Percentiles rank a stretch among this genome's conserved stretches.
Conservation (phyloP, 768 basidiomycete genomes). For the Xanthoconium purpureum region DNA sequence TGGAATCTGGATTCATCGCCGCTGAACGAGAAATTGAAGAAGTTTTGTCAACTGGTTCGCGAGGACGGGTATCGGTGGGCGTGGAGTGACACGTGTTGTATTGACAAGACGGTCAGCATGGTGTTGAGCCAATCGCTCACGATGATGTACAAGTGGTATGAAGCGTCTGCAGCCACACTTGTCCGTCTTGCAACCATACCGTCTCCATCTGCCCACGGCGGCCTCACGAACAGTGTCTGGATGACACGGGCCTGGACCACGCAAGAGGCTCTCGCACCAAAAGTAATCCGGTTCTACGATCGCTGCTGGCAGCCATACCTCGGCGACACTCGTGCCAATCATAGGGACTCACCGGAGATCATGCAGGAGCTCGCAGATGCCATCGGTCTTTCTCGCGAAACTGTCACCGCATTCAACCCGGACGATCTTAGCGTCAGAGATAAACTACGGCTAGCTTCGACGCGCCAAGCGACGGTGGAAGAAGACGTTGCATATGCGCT, state of each 20-base stretch:
- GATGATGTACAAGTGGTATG: neutral
- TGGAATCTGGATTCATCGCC: neutral
- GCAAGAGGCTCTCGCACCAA: neutral
- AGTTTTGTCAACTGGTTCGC: neutral
- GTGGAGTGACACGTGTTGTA: too few species aligned
- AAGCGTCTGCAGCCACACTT: neutral
- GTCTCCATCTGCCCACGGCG: neutral
- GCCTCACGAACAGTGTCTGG: neutral
- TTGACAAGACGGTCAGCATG: neutral
- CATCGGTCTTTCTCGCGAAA: neutral
- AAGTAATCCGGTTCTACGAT: slow-evolving; percentile 1
- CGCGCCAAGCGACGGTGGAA: neutral
- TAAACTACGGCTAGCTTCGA: neutral
- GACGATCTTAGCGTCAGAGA: neutral
- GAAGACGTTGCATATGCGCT: neutral
- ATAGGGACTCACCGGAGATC: neutral
- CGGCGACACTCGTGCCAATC: neutral
- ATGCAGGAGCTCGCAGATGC: neutral
- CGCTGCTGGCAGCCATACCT: neutral
- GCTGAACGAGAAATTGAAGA: neutral
- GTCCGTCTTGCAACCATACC: neutral
- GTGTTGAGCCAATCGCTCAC: slow-evolving; percentile 1
- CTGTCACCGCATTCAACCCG: neutral
- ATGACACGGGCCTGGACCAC: neutral
- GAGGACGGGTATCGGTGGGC: neutral